Base-by-base conservation (phyloP, 2,329 filamentous ascomycete genomes). In the Fusarium papillatum region DNA sequence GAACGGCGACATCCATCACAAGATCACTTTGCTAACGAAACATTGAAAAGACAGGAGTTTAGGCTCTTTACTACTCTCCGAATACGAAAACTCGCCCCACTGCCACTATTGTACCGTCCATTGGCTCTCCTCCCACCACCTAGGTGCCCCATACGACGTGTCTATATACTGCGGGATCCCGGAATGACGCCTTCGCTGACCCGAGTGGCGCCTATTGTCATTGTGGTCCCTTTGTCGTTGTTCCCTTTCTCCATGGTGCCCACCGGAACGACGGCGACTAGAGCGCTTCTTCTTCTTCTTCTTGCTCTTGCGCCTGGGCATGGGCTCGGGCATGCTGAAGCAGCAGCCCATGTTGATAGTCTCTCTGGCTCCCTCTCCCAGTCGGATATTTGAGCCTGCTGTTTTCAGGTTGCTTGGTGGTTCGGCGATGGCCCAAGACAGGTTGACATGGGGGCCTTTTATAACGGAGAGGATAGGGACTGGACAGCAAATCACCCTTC, bases 341-440 rank as follows among this genome's bases (percentile, higher is more conserved):
- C 36, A 74, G 22, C 68, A 64, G 14, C 74, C 74, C 74, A 76
- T 74, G 5, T 26, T 59, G 46, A 3, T 31, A 5, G 24, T 55
- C 7, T 38, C 19, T 14, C 24, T 29, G 3, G n/a, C 31, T 14
- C 24, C 48, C 48, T 53, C 48, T 29, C 48, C 24, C 9, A 29
- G 11, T 48, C 7, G 16, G 13, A 29, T 31, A 24, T 13, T 48
- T 13, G 43, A 43, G n/a, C 50, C 9, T n/a, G 26, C 19, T 22
- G 31, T n/a, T 22, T 11, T 63, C 43, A 53, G 24, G 24, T 67
- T 67, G 39, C n/a, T 63, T 63, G 24, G 22, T 24, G 38, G 26
- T 46, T 10, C n/a, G 60, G 60, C 5, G 17, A 34, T 41, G 41
- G 60, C 8, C 34, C 14, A 31, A 31, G 39, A 43, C n/a, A 38